Percentiles rank a stretch among this genome's conserved stretches.
Evolutionary conservation across 2,329 filamentous ascomycete species (phyloP).

Genomic region (Colletotrichum brevisporum): DNA sequence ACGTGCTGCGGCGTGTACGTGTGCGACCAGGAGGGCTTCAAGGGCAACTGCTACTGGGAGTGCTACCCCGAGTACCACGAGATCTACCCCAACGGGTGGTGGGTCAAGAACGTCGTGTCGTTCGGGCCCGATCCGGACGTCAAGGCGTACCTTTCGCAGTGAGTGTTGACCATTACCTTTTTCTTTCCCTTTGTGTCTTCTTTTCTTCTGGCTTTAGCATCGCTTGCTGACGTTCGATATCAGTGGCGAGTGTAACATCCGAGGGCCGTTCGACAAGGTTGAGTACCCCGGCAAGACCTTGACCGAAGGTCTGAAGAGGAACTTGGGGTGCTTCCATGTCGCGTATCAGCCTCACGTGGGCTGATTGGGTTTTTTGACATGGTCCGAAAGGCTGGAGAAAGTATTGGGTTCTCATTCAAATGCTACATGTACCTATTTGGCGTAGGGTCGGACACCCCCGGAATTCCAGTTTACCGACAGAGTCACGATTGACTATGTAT

Average conservation of each 20-base stretch:
- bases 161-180: background rate
- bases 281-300: slow-evolving; percentile 1
- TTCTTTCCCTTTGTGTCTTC: background rate
- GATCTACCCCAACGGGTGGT: slow-evolving; percentile 7
- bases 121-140: slow-evolving; percentile 1
- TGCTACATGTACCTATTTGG: too few species aligned
- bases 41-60: slow-evolving; percentile 1
- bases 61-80: slow-evolving; percentile 9
- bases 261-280: slow-evolving; percentile 1
- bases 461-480: too few species aligned
- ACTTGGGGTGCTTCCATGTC: slow-evolving; percentile 7
- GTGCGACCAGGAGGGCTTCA: background rate
- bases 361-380: background rate
- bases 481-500: too few species aligned
- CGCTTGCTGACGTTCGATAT: background rate
- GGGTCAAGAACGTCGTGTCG: background rate
- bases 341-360: background rate
- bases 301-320: background rate
- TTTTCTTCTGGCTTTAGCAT: too few species aligned
- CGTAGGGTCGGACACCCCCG: too few species aligned
- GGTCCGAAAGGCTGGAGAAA: too few species aligned
- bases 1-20: background rate
- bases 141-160: slow-evolving; percentile 1
- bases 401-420: too few species aligned
- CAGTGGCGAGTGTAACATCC: background rate